phyloP scores from a whole-genome alignment of 2,329 filamentous ascomycete genomes.

The Sclerotinia subarctica region DNA sequence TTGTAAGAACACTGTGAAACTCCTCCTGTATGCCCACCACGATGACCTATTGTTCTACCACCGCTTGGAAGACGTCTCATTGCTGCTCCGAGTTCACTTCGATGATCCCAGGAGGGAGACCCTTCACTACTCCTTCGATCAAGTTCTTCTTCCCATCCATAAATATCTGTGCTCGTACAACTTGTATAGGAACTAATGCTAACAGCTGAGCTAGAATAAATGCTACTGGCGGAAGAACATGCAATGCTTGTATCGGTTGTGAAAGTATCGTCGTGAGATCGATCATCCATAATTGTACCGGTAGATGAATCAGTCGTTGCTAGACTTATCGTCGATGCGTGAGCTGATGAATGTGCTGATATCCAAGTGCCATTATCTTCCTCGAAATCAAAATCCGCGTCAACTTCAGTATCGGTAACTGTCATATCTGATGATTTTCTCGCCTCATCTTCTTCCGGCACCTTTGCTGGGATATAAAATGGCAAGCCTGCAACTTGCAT shows the following conservation, averaged over 20 bases:
- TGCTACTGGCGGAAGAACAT: constrained; percentile 39
- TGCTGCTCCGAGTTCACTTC: constrained; percentile 19
- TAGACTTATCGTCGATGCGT: constrained; percentile 33
- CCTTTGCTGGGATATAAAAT: constrained; percentile 36
- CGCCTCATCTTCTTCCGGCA: constrained; percentile 33
- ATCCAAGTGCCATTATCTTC: constrained; percentile 34
- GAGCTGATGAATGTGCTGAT: constrained; percentile 30
- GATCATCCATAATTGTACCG: constrained; percentile 31
- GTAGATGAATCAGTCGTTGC: constrained; percentile 30
- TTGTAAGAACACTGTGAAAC: constrained; percentile 23
- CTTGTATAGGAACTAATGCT: constrained; percentile 35
- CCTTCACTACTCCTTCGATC: constrained; percentile 37
- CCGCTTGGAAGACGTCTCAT: constrained; percentile 28
- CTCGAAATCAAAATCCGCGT: constrained; percentile 35
- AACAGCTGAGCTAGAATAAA: constrained; percentile 32
- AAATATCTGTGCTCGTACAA: constrained; percentile 43
- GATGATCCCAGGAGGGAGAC: constrained; percentile 26
- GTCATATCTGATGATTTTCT: constrained; percentile 20
- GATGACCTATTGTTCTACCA: constrained; percentile 27
- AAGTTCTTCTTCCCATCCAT: constrained; percentile 54
- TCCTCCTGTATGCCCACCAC: constrained; percentile 15
- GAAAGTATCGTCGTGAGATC: constrained; percentile 25
- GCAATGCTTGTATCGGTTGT: constrained; percentile 33
- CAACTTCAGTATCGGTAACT: constrained; percentile 26
- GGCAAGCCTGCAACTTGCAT: constrained; percentile 30